phyloP scores from a whole-genome alignment of 306 rosid species.

The Dryas alaskensis region DNA sequence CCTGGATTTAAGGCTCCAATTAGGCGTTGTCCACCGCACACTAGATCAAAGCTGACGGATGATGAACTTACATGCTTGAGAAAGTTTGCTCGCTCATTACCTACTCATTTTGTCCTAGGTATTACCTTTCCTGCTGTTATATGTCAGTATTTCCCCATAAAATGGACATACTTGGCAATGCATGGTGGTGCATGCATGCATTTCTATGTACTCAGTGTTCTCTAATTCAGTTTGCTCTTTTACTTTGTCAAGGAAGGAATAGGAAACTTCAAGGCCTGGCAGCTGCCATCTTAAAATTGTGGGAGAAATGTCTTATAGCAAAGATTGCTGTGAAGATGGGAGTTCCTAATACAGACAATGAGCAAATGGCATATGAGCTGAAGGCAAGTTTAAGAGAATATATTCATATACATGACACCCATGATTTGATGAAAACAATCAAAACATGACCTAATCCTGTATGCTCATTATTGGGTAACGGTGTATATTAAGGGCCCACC shows the following conservation, averaged over 20 bases:
- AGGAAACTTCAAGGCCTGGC: conserved; percentile 84
- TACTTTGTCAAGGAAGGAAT: conserved; percentile 64
- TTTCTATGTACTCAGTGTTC: conserved; percentile 22
- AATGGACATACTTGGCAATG: background rate
- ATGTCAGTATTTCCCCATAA: background rate
- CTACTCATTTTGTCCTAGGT: conserved; percentile 95
- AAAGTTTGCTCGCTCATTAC: conserved; percentile 62
- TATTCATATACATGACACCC: conserved; percentile 20
- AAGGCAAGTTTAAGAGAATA: conserved; percentile 58
- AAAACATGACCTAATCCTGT: background rate
- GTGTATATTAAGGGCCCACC: background rate
- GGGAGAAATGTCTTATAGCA: conserved; percentile 77
- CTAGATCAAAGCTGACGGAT: conserved; percentile 51
- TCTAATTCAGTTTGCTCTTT: conserved; percentile 18
- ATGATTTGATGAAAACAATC: background rate
- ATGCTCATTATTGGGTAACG: background rate
- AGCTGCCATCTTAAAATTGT: conserved; percentile 67
- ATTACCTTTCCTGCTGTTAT: conserved; percentile 26
- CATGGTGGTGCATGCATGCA: conserved; percentile 8
- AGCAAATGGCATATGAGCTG: conserved; percentile 69
- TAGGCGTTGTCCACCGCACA: conserved; percentile 63
- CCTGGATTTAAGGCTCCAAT: conserved; percentile 64
- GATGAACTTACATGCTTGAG: conserved; percentile 65
- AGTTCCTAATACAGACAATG: conserved; percentile 63
- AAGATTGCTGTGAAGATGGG: conserved; percentile 84